phyloP scores from a whole-genome alignment of 116 monocot species.

The Zostera marina region DNA sequence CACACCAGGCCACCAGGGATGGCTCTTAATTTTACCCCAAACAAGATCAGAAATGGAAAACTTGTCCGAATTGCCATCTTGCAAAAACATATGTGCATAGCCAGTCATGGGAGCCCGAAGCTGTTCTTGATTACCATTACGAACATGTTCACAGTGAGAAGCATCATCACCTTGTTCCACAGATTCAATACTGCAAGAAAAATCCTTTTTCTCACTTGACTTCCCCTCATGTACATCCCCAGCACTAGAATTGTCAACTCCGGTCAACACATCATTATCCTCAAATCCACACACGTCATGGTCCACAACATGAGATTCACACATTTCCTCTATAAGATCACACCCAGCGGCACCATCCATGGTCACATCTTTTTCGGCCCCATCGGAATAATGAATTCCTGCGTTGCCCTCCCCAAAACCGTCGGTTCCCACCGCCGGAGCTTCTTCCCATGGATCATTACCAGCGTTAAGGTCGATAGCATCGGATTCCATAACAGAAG shows the following conservation, averaged over 20 bases:
- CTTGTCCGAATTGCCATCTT: not conserved
- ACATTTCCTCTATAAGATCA: not conserved
- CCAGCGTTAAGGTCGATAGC: conserved; percentile 11
- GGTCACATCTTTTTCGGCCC: not conserved
- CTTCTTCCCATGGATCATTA: not conserved
- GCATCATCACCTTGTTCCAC: not conserved
- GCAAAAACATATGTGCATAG: not conserved
- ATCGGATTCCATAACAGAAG: not conserved
- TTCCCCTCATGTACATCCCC: too few relatives aligned
- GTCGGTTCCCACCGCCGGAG: not conserved
- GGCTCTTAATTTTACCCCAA: conserved; percentile 80
- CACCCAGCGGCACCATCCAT: not conserved
- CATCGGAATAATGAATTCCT: not conserved
- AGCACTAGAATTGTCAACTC: too few relatives aligned
- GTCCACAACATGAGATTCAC: not conserved
- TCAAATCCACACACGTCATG: not conserved
- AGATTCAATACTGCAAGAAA: too few relatives aligned
- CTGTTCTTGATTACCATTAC: not conserved
- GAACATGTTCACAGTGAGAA: too few relatives aligned
- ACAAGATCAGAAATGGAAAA: conserved; percentile 42
- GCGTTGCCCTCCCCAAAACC: not conserved
- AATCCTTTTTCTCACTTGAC: too few relatives aligned
- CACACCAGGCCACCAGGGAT: conserved; percentile 92
- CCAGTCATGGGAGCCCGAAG: not conserved
- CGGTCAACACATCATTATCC: too few relatives aligned